These are phyloP conservation scores for Candida jianshihensis DNA, from an alignment of 805 yeast genomes.

Conservation along the genomic window DNA sequence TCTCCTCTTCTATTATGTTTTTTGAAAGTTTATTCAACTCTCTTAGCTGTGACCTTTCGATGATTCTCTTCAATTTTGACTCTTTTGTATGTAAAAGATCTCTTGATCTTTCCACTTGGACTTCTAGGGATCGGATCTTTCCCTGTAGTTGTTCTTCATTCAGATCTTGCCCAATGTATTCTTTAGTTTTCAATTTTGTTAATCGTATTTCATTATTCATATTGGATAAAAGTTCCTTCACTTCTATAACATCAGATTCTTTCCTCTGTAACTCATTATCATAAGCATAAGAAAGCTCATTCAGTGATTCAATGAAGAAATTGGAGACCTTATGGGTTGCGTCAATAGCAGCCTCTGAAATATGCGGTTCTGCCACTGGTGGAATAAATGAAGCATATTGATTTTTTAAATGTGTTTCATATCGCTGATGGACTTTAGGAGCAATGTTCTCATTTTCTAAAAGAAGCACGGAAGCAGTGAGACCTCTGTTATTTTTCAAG, in stretches of 20 bases:
- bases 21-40: conserved; percentile 7
- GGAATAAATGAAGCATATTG: conserved; percentile 3
- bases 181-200: conserved; percentile 21
- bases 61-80: conserved; percentile 17
- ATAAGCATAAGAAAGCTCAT: conserved; percentile 43
- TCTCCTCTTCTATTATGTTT: not conserved
- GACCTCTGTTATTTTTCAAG: conserved; percentile 30
- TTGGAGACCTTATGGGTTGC: conserved; percentile 45
- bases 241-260: conserved; percentile 46
- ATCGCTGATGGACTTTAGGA: conserved; percentile 17
- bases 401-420: conserved; percentile 17
- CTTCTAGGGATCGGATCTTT: conserved; percentile 7
- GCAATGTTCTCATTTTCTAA: conserved; percentile 20
- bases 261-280: conserved; percentile 48
- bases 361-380: conserved; percentile 30
- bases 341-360: conserved; percentile 47
- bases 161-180: conserved; percentile 13
- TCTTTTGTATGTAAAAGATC: conserved; percentile 18
- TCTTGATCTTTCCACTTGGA: conserved; percentile 16
- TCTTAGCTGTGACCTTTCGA: conserved; percentile 25
- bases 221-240: conserved; percentile 33
- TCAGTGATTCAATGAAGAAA: conserved; percentile 43
- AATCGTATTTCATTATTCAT: conserved; percentile 35
- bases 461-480: conserved; percentile 19
- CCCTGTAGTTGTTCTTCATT: conserved; percentile 9